Conservation (phyloP, 2,329 filamentous ascomycete genomes). For the Pseudopyrenochaeta lycopersici region DNA sequence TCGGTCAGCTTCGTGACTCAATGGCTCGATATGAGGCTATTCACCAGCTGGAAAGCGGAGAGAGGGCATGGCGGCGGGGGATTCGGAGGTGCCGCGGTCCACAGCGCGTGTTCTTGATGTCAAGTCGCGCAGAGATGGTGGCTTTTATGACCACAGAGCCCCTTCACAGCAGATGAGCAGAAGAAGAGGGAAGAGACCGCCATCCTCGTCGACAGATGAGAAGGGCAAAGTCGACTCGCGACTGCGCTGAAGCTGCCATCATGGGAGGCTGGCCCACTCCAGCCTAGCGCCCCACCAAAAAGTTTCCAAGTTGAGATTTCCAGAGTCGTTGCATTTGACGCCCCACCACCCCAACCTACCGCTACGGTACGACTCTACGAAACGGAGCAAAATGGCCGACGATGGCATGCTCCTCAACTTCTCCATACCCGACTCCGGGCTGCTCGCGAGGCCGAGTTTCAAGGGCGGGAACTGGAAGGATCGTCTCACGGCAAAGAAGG, state of each 20-base stretch:
- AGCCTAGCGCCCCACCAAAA: conserved; percentile 29
- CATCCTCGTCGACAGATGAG: conserved; percentile 25
- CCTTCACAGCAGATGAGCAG: conserved; percentile 11
- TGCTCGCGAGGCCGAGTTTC: conserved; percentile 71
- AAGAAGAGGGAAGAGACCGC: conserved; percentile 9
- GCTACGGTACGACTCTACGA: neutral
- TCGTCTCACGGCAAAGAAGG: conserved; percentile 80
- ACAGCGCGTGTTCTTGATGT: conserved; percentile 11
- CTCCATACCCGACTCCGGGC: conserved; percentile 73
- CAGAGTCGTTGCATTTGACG: neutral
- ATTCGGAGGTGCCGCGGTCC: conserved; percentile 28
- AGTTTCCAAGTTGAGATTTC: conserved; percentile 24
- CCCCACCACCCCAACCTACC: conserved; percentile 4
- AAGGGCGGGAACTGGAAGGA: conserved; percentile 96
- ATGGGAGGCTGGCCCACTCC: conserved; percentile 7
- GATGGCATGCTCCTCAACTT: conserved; percentile 97
- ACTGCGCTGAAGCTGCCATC: conserved; percentile 34
- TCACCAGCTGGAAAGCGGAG: conserved; percentile 30
- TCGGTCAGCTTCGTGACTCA: conserved; percentile 18
- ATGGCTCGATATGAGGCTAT: conserved; percentile 12
- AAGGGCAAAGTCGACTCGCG: conserved; percentile 31
- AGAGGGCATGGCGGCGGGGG: conserved; percentile 35
- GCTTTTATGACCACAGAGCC: conserved; percentile 8
- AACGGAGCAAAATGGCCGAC: conserved; percentile 75
- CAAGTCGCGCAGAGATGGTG: conserved; percentile 10